A percentile compares a stretch with the other conserved stretches of the same genome.
Evolutionary conservation across 2,329 filamentous ascomycete genomes (phyloP).

Genomic region (Colletotrichum magnum): DNA sequence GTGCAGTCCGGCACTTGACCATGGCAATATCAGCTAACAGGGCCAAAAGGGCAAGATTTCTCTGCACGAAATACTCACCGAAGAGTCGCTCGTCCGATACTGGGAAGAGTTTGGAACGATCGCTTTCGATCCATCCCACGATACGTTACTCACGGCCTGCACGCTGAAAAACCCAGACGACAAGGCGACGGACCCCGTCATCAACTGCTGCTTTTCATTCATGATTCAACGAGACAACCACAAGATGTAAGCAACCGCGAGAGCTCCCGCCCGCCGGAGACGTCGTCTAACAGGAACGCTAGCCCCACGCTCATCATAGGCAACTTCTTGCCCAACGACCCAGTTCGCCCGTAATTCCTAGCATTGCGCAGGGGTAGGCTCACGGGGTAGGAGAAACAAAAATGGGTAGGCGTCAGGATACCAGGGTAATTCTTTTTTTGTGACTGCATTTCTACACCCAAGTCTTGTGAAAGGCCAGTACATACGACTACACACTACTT

Average conservation of each 20-base stretch:
- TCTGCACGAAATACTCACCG: conserved; percentile 94
- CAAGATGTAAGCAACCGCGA: conserved; percentile 81
- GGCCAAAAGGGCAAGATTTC: conserved; percentile 85
- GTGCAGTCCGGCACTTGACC: conserved; percentile 51
- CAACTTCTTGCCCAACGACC: conserved; percentile 93
- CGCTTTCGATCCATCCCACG: conserved; percentile 93
- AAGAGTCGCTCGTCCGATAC: conserved; percentile 95
- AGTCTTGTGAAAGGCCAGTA: conserved; percentile 3
- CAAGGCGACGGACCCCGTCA: conserved; percentile 77
- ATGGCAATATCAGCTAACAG: conserved; percentile 36
- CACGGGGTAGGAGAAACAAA: conserved; percentile 12
- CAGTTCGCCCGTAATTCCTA: conserved; percentile 53
- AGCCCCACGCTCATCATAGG: conserved; percentile 96
- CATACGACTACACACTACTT: conserved; percentile 2
- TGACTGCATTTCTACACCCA: conserved; percentile 3
- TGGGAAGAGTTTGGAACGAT: conserved; percentile 99
- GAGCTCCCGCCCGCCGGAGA: background rate
- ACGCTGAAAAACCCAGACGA: conserved; percentile 86
- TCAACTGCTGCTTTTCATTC: conserved; percentile 98
- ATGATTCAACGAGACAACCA: conserved; percentile 95
- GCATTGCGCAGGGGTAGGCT: conserved; percentile 49
- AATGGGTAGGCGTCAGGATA: conserved; percentile 37
- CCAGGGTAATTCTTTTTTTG: conserved; percentile 31
- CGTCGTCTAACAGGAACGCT: conserved; percentile 49
- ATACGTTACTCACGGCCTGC: conserved; percentile 95